Evolutionary conservation across 495 filamentous ascomycete species (phyloP).

Genomic region (Penicillium antarcticum): DNA sequence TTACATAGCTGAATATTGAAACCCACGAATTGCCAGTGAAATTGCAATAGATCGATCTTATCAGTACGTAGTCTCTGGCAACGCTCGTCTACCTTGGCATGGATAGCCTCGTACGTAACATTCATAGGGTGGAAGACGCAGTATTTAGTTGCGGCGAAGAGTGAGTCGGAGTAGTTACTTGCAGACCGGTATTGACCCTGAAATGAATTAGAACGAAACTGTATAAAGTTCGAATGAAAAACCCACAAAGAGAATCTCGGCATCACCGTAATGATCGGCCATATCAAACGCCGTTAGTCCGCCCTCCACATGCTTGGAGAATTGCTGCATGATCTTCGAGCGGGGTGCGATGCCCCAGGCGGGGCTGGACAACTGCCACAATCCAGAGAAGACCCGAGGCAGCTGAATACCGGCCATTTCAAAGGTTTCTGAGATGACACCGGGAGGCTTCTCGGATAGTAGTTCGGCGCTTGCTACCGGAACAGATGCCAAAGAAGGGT

Average conservation of each 20-base stretch:
- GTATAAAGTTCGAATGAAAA: conserved; percentile 6
- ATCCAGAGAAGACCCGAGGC: conserved; percentile 39
- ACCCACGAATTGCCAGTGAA: conserved; percentile 46
- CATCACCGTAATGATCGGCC: conserved; percentile 48
- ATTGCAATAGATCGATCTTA: conserved; percentile 40
- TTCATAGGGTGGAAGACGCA: conserved; percentile 29
- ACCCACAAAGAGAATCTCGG: conserved; percentile 30
- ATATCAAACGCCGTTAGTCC: conserved; percentile 36
- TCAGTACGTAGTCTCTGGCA: conserved; percentile 28
- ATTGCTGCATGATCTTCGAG: conserved; percentile 20
- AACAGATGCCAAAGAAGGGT: neutral
- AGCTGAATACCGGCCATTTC: conserved; percentile 24
- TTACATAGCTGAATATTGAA: neutral
- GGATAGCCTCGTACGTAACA: conserved; percentile 28
- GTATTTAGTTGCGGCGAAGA: conserved; percentile 43
- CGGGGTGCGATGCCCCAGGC: conserved; percentile 40
- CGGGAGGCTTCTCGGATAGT: neutral
- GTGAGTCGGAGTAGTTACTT: conserved; percentile 16
- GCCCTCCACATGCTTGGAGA: conserved; percentile 21
- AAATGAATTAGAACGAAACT: conserved; percentile 13
- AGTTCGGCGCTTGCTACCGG: neutral
- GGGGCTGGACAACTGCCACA: conserved; percentile 45
- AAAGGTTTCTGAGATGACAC: conserved; percentile 25
- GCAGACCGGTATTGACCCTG: conserved; percentile 36
- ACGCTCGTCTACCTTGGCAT: conserved; percentile 34